Percentiles rank a stretch among this genome's conserved stretches.
Conservation (phyloP, 2,329 filamentous ascomycete species). For the Ophiostoma quercus region DNA sequence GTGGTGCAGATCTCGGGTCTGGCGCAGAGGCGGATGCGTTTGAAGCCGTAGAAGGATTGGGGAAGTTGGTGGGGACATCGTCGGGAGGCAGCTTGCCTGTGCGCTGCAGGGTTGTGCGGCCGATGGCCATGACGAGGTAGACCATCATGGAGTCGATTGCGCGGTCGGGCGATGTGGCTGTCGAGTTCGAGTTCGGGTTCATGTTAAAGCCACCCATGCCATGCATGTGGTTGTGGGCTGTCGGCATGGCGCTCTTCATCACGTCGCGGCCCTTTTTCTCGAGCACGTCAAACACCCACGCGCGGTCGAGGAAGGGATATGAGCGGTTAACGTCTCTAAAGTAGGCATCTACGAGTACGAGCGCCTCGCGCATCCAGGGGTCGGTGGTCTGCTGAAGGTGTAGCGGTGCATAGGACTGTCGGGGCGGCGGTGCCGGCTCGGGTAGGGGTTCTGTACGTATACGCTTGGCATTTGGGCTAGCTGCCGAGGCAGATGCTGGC, state of each 20-base stretch:
- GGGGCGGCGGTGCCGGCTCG: not conserved
- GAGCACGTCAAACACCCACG: conserved; percentile 35
- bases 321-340: conserved; percentile 44
- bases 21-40: not conserved
- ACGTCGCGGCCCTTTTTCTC: conserved; percentile 30
- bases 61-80: conserved; percentile 32
- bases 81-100: conserved; percentile 39
- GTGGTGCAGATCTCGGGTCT: not conserved
- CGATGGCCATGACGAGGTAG: conserved; percentile 44
- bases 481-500: not conserved
- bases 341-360: conserved; percentile 41
- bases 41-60: not conserved
- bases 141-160: conserved; percentile 35
- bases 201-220: not conserved
- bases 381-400: conserved; percentile 28
- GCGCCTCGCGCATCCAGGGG: conserved; percentile 23
- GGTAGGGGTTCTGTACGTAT: not conserved
- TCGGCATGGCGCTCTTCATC: not conserved
- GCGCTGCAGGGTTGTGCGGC: conserved; percentile 41
- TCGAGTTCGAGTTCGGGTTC: conserved; percentile 24
- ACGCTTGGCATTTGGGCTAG: not conserved
- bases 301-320: conserved; percentile 43
- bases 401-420: conserved; percentile 22
- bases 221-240: not conserved
- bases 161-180: not conserved